Evolutionary conservation across 768 basidiomycete species (phyloP).

Genomic region (Hygrophoropsis aurantiaca): DNA sequence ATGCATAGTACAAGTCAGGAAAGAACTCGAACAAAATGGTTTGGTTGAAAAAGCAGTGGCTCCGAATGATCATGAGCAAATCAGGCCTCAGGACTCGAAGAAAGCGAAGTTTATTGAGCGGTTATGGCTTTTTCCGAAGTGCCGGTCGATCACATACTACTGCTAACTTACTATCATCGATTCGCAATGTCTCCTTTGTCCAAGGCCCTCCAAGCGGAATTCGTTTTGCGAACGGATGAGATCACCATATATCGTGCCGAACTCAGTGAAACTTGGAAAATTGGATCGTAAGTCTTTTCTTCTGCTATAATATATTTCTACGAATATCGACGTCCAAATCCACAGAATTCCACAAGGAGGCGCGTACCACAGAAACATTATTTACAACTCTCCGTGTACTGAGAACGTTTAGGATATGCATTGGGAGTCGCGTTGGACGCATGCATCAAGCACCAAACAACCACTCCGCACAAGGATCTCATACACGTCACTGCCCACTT

Average conservation of each 20-base stretch:
- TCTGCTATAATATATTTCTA: conserved; percentile 6
- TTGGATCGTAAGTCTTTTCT: conserved; percentile 39
- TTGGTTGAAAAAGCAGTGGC: no score
- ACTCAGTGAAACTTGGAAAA: conserved; percentile 46
- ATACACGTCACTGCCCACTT: conserved; percentile 64
- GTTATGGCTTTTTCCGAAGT: no score
- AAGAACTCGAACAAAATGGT: no score
- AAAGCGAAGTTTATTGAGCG: no score
- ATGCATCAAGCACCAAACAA: conserved; percentile 49
- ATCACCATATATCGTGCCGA: conserved; percentile 23
- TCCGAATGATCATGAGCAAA: no score
- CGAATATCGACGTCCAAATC: neutral
- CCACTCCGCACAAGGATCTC: conserved; percentile 51
- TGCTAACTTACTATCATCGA: no score
- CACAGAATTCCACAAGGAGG: conserved; percentile 57
- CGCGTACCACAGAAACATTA: conserved; percentile 15
- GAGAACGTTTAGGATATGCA: conserved; percentile 48
- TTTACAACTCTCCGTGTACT: no score
- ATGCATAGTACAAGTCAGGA: no score
- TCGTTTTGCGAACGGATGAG: conserved; percentile 20
- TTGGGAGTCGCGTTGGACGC: conserved; percentile 56
- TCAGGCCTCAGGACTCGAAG: no score
- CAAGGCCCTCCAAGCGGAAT: conserved; percentile 21
- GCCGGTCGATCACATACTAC: no score
- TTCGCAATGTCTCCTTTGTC: neutral